Percentiles rank a stretch among this genome's conserved stretches.
These are phyloP conservation scores for Trypethelium eluteriae DNA, from an alignment of 495 filamentous ascomycete genomes.

Conservation along the genomic window DNA sequence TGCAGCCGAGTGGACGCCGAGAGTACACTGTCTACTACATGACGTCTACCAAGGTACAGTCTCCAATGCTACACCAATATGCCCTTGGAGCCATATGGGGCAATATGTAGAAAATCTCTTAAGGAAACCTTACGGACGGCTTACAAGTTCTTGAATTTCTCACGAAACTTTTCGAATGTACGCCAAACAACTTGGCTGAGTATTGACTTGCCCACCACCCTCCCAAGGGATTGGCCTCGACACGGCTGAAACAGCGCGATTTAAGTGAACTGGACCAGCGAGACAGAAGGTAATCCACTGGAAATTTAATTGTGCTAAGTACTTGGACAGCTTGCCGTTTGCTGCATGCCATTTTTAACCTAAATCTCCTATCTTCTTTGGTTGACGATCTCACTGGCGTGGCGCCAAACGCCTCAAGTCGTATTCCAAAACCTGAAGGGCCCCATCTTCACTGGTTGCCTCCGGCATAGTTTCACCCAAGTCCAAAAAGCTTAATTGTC, in stretches of 20 bases:
- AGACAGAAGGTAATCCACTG: neutral
- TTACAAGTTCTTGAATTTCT: no score
- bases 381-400: neutral
- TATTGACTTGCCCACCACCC: neutral
- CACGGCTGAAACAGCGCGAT: conserved; percentile 1
- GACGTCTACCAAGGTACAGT: no score
- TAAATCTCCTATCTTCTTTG: neutral
- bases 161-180: no score
- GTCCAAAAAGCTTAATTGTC: conserved; percentile 4
- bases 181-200: no score
- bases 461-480: neutral
- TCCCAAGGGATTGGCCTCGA: neutral
- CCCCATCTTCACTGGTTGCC: neutral
- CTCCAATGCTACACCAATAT: no score
- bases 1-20: no score
- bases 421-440: neutral
- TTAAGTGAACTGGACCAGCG: no score
- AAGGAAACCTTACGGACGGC: no score
- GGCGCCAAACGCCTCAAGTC: neutral
- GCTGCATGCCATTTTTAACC: neutral
- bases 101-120: no score
- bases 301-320: neutral
- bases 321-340: neutral
- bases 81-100: no score
- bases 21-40: no score